Evolutionary conservation across 331 rosid genomes (phyloP).

Genomic region (Quercus lobata): DNA sequence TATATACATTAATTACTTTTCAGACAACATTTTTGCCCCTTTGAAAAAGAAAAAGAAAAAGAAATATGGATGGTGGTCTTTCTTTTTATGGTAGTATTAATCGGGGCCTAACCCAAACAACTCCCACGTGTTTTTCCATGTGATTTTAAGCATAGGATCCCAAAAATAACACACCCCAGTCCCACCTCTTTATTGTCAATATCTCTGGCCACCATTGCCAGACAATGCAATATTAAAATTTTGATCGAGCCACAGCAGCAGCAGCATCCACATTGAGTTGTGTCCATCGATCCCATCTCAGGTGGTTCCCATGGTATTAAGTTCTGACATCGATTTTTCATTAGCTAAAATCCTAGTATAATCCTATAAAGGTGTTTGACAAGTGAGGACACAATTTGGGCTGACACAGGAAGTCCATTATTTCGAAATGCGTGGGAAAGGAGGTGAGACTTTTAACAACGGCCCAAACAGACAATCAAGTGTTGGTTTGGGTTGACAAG

Average conservation of each 20-base stretch:
- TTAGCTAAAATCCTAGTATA: too few species aligned
- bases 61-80: background rate
- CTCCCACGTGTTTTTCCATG: background rate
- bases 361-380: too few species aligned
- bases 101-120: background rate
- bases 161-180: background rate
- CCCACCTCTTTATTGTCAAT: too few species aligned
- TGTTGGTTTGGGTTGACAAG: too few species aligned
- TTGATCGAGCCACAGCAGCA: too few species aligned
- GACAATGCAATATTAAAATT: too few species aligned
- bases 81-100: background rate
- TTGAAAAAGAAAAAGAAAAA: background rate
- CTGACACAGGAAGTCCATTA: background rate
- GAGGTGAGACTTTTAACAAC: background rate
- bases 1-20: background rate
- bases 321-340: too few species aligned
- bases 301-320: too few species aligned
- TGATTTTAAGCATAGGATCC: background rate
- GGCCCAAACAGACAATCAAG: background rate
- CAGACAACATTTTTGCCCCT: background rate
- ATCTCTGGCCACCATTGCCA: too few species aligned
- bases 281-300: too few species aligned
- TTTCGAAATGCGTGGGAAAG: background rate
- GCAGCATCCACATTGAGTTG: too few species aligned
- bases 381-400: too few species aligned